A percentile compares a stretch with the other conserved stretches of the same genome.
Conservation (phyloP, 2,329 filamentous ascomycete genomes). For the Periconia sp. region DNA sequence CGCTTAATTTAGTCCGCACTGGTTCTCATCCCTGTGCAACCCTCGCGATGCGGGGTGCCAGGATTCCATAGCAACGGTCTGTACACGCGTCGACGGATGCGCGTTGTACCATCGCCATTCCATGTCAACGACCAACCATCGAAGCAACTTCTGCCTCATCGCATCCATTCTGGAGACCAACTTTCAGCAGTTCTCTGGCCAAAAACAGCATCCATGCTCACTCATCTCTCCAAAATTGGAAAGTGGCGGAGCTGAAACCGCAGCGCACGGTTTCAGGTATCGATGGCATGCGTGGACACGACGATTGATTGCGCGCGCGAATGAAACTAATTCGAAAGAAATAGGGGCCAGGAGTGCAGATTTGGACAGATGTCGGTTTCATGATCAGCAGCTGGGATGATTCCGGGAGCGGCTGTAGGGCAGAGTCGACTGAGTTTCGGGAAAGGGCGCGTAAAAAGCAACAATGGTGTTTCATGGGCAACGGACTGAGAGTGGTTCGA, state of each 20-base stretch:
- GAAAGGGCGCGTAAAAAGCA: too few species aligned
- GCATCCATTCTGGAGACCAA: neutral
- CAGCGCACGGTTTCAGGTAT: neutral
- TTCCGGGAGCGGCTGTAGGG: too few species aligned
- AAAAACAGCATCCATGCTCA: neutral
- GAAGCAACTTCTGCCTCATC: neutral
- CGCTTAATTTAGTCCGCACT: neutral
- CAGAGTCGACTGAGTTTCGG: too few species aligned
- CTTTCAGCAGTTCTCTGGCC: neutral
- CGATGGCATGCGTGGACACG: neutral
- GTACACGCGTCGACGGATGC: conserved; percentile 4
- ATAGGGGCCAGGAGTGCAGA: conserved; percentile 1
- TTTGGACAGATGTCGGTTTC: neutral
- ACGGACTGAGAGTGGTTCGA: too few species aligned
- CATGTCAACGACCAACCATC: neutral
- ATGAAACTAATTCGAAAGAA: neutral
- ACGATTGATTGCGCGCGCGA: neutral
- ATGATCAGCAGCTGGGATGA: too few species aligned
- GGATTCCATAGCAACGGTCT: conserved; percentile 15
- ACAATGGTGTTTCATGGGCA: too few species aligned
- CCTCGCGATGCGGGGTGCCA: neutral
- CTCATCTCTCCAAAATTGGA: neutral
- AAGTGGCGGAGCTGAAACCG: neutral
- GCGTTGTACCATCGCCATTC: neutral
- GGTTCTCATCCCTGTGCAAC: neutral